A percentile compares a stretch with the other conserved stretches of the same genome.
phyloP scores from a whole-genome alignment of 2,329 filamentous ascomycete species.

The Mollisia scopiformis region DNA sequence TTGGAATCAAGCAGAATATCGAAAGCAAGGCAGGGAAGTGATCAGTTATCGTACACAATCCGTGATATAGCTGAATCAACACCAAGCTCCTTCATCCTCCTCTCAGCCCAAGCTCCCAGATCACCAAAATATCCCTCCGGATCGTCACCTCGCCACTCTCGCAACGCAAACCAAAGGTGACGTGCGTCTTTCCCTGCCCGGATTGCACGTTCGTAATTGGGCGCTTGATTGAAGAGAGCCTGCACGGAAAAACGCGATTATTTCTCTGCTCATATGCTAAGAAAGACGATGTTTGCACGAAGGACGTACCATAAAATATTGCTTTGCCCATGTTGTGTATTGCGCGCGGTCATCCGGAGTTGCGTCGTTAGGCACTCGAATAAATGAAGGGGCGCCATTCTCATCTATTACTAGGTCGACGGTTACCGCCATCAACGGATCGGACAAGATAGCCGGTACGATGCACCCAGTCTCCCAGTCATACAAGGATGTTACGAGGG shows the following conservation, averaged over 20 bases:
- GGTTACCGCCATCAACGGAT: slow-evolving; percentile 21
- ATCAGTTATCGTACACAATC: no score
- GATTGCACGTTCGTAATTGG: slow-evolving; percentile 29
- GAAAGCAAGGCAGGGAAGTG: no score
- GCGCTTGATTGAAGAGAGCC: slow-evolving; percentile 18
- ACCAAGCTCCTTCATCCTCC: slow-evolving; percentile 4
- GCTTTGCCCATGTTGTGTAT: slow-evolving; percentile 27
- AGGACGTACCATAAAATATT: slow-evolving; percentile 32
- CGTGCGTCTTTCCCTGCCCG: slow-evolving; percentile 33
- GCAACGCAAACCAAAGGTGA: slow-evolving; percentile 35
- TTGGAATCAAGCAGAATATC: no score
- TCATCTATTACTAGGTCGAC: slow-evolving; percentile 11
- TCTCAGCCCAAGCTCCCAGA: slow-evolving; percentile 13
- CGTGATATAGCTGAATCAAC: slow-evolving; percentile 3
- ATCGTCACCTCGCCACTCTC: slow-evolving; percentile 20
- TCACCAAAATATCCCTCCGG: slow-evolving; percentile 22
- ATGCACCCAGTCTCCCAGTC: slow-evolving; percentile 37
- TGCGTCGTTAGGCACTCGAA: slow-evolving; percentile 7
- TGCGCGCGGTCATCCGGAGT: slow-evolving; percentile 16
- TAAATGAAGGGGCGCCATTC: slow-evolving; percentile 7
- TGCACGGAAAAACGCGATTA: not conserved
- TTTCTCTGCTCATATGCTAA: slow-evolving; percentile 4
- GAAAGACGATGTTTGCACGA: slow-evolving; percentile 1
- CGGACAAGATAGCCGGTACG: slow-evolving; percentile 35
- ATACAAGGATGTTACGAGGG: slow-evolving; percentile 35